Conservation (phyloP, 108 stramenopile genomes). For the Cylindrotheca closterium region DNA sequence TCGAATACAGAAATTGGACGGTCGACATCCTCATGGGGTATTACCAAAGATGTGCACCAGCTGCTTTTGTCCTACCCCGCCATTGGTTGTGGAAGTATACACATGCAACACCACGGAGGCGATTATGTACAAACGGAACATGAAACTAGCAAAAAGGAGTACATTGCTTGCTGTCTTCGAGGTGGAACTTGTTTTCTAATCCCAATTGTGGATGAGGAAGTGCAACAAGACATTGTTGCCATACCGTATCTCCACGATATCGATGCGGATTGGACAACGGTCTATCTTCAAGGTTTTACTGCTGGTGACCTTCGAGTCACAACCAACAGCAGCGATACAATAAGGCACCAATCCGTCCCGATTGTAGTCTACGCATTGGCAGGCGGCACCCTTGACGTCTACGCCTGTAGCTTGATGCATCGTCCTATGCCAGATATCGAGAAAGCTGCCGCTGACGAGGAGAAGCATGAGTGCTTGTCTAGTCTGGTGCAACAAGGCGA, state of each 20-base stretch:
- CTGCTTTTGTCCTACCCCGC: conserved; percentile 35
- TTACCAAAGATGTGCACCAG: conserved; percentile 20
- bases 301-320: conserved; percentile 25
- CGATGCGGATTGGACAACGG: conserved; percentile 32
- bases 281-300: conserved; percentile 58
- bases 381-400: conserved; percentile 60
- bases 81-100: conserved; percentile 26
- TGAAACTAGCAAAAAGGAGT: conserved; percentile 4
- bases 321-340: background rate
- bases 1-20: background rate
- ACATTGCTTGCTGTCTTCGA: conserved; percentile 56
- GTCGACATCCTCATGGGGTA: conserved; percentile 11
- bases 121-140: too few species aligned
- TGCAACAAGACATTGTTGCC: conserved; percentile 21
- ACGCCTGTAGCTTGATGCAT: conserved; percentile 25
- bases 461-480: too few species aligned
- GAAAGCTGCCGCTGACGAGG: too few species aligned
- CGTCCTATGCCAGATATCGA: background rate
- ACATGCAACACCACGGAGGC: background rate
- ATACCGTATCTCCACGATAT: conserved; percentile 40
- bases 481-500: background rate
- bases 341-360: background rate
- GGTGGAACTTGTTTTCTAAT: conserved; percentile 65
- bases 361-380: conserved; percentile 37
- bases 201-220: conserved; percentile 22